Conservation (phyloP, 23 red algal genomes). For the Gracilaria domingensis region DNA sequence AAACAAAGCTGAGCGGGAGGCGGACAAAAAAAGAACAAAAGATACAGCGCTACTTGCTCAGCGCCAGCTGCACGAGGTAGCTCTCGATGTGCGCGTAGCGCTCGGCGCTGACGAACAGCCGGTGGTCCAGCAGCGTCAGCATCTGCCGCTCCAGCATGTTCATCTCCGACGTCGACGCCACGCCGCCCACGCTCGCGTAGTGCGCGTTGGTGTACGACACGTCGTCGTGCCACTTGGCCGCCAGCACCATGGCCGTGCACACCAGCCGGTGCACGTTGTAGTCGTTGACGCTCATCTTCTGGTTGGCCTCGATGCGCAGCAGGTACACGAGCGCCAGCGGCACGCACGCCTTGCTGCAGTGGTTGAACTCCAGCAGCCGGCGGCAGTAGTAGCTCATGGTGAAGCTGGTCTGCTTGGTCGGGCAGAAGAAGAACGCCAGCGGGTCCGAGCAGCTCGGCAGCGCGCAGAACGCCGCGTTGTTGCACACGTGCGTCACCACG, state of each 20-base stretch:
- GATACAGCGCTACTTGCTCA: neutral
- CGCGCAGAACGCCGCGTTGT: neutral
- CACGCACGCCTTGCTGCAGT: conserved; percentile 15
- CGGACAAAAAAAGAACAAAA: neutral
- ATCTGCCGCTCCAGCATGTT: conserved; percentile 79
- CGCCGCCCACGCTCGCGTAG: conserved; percentile 74
- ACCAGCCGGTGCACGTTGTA: conserved; percentile 88
- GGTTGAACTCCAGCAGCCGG: conserved; percentile 14
- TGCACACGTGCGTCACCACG: conserved; percentile 9
- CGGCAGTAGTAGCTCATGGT: conserved; percentile 29
- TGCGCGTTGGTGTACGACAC: conserved; percentile 76
- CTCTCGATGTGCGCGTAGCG: conserved; percentile 20
- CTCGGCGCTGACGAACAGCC: conserved; percentile 47
- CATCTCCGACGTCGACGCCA: conserved; percentile 44
- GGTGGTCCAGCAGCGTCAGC: conserved; percentile 38
- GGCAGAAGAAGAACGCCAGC: conserved; percentile 38
- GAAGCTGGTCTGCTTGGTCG: conserved; percentile 13
- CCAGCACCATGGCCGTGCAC: conserved; percentile 78
- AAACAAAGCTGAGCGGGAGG: neutral
- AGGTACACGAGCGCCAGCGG: conserved; percentile 21
- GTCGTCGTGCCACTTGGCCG: conserved; percentile 74
- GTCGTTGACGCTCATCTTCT: conserved; percentile 10
- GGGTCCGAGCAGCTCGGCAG: neutral
- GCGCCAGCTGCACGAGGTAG: conserved; percentile 11
- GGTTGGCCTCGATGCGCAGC: neutral